Conservation (phyloP, 129 eudicot species). For the Arctium minus region DNA sequence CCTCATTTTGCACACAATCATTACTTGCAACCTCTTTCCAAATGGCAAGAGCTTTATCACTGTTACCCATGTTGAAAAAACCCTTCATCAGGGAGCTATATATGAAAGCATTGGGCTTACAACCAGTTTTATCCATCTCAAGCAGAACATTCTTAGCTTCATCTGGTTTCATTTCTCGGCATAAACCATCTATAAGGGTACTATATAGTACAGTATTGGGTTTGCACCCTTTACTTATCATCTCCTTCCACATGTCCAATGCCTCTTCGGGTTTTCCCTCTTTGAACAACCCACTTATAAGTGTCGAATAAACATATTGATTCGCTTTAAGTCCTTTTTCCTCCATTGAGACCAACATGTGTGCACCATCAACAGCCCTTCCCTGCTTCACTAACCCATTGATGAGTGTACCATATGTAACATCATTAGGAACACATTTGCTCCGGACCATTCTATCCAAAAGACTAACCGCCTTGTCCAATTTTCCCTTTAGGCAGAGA, state of each 20-base stretch:
- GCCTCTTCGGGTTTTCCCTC: conserved; percentile 75
- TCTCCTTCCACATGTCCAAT: conserved; percentile 57
- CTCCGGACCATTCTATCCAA: conserved; percentile 62
- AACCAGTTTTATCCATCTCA: conserved; percentile 61
- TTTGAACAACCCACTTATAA: conserved; percentile 78
- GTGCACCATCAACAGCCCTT: conserved; percentile 54
- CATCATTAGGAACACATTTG: conserved; percentile 70
- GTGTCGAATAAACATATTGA: conserved; percentile 64
- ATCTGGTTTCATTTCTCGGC: conserved; percentile 54
- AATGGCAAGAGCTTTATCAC: conserved; percentile 57
- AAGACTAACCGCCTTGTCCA: conserved; percentile 80
- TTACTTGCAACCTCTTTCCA: conserved; percentile 58
- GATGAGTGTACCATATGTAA: conserved; percentile 74
- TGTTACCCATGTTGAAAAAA: conserved; percentile 49
- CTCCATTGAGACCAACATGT: conserved; percentile 51
- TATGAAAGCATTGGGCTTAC: conserved; percentile 62
- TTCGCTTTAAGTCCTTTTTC: conserved; percentile 58
- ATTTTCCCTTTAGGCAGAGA: conserved; percentile 66
- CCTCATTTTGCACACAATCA: conserved; percentile 41
- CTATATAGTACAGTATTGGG: conserved; percentile 71
- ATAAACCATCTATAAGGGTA: conserved; percentile 82
- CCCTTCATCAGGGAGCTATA: conserved; percentile 87
- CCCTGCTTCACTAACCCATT: conserved; percentile 84
- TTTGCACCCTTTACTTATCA: conserved; percentile 57
- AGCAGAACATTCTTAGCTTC: conserved; percentile 58